Conservation (phyloP, 2,329 filamentous ascomycete species). For the Zalaria obscura region DNA sequence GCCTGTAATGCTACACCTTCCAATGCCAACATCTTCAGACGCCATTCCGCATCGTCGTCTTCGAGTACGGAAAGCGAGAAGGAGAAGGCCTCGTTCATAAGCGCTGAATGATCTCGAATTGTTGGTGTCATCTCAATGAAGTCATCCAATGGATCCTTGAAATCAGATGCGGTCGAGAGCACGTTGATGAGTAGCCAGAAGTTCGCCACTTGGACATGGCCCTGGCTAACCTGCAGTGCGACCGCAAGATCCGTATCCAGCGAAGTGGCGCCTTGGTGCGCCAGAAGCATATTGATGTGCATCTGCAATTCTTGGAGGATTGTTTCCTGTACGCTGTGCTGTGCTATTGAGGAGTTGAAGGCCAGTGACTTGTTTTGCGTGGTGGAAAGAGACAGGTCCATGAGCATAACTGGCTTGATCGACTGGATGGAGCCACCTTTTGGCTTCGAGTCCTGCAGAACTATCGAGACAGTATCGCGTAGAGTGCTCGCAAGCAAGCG, state of each 20-base stretch:
- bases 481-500: slow-evolving; percentile 54
- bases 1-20: slow-evolving; percentile 71
- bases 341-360: slow-evolving; percentile 13
- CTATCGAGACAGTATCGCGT: slow-evolving; percentile 53
- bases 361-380: slow-evolving; percentile 2
- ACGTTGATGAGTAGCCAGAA: slow-evolving; percentile 72
- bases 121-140: slow-evolving; percentile 41
- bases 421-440: not conserved
- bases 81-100: slow-evolving; percentile 51
- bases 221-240: slow-evolving; percentile 43
- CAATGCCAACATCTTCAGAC: slow-evolving; percentile 62
- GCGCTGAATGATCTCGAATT: slow-evolving; percentile 6
- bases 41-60: slow-evolving; percentile 44
- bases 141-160: slow-evolving; percentile 45
- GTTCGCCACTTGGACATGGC: slow-evolving; percentile 49
- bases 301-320: slow-evolving; percentile 10
- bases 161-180: slow-evolving; percentile 41
- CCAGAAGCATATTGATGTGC: not conserved
- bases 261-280: no score
- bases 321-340: slow-evolving; percentile 12
- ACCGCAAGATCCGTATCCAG: slow-evolving; percentile 49
- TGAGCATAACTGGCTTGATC: slow-evolving; percentile 10
- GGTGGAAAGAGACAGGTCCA: slow-evolving; percentile 6
- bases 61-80: slow-evolving; percentile 51
- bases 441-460: slow-evolving; percentile 19